Percentiles rank a stretch among this genome's conserved stretches.
These are phyloP conservation scores for Microdochium bolleyi DNA, from an alignment of 2,329 filamentous ascomycete species.

Conservation along the genomic window DNA sequence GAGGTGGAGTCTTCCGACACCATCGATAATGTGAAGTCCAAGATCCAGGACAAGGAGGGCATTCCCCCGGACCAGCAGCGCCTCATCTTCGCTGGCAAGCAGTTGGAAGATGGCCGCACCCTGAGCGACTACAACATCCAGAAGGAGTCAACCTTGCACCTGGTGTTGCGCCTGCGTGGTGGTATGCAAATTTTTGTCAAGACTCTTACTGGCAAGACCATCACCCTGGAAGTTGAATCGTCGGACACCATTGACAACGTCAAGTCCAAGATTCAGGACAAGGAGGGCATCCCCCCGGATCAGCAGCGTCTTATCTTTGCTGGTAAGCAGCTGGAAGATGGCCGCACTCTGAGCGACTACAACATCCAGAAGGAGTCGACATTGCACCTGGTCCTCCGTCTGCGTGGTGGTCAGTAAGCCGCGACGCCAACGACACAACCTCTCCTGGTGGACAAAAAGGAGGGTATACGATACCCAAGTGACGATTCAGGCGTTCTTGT, in stretches of 20 bases:
- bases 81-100: slow-evolving; percentile 88
- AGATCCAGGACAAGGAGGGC: slow-evolving; percentile 91
- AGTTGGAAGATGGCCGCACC: slow-evolving; percentile 86
- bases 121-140: slow-evolving; percentile 96
- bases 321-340: slow-evolving; percentile 67
- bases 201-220: slow-evolving; percentile 63
- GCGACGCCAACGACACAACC: neutral
- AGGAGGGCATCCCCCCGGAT: slow-evolving; percentile 64
- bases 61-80: slow-evolving; percentile 94
- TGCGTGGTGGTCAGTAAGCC: slow-evolving; percentile 54
- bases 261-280: slow-evolving; percentile 64
- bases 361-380: slow-evolving; percentile 79
- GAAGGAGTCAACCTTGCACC: slow-evolving; percentile 75
- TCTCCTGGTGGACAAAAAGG: neutral
- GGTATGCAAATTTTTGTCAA: slow-evolving; percentile 73
- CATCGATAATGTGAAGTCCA: slow-evolving; percentile 89
- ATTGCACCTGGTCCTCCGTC: slow-evolving; percentile 61
- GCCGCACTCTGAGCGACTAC: slow-evolving; percentile 76
- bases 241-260: slow-evolving; percentile 66
- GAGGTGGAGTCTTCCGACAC: slow-evolving; percentile 87
- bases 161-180: slow-evolving; percentile 75
- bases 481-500: slow-evolving; percentile 17
- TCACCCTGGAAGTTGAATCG: slow-evolving; percentile 60
- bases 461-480: slow-evolving; percentile 13
- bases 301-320: slow-evolving; percentile 65